Evolutionary conservation across 805 yeast species (phyloP), one percentile per base, ranked within the genome.

Genomic region (Komagataella kurtzmanii): DNA sequence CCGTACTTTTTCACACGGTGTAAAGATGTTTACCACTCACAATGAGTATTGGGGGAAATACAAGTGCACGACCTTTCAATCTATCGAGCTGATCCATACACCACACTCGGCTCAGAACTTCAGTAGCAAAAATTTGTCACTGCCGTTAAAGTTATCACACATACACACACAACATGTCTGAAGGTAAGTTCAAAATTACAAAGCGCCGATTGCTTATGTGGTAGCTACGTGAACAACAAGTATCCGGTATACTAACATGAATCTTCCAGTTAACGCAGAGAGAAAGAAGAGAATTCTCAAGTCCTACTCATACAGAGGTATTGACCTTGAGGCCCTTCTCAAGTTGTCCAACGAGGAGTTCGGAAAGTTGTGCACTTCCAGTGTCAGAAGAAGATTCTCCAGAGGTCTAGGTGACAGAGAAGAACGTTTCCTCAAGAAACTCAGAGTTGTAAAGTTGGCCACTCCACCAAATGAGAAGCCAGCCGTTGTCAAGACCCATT

Each of bases 311-410:
- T 93, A 80, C 96, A 89, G 93, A 77, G 99, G 99, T 76, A 96
- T 93, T 71, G 97, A 90, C 74, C 85, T 93, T 71, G 84, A 84
- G 70, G 88, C 91, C 72, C 82, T 93, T 71, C 80, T 91, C 72
- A 93, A 86, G 75, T 79, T 91, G 82, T 79, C 88, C 74, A 87
- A 89, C 67, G 97, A 91, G 80, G 97, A 93, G 70, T 93, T 93
- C 78, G 84, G 91, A 75, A 86, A 91, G 75, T 81, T 93, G 72
- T 88, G 96, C 71, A 88, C 85, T 71, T 95, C 99, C 70, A 88
- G 99, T 81, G 97, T 91, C 72, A 91, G 98, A 85, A 88, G 99
- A 88, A 90, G 96, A 85, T 88, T 91, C 79, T 86, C 89, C 75
- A 86, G 96, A 80, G 98, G 98, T 80, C 81, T 91, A 69, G 90